A percentile compares a stretch with the other conserved stretches of the same genome.
Conservation (phyloP, 2,329 filamentous ascomycete genomes). For the Phialocephala subalpina region DNA sequence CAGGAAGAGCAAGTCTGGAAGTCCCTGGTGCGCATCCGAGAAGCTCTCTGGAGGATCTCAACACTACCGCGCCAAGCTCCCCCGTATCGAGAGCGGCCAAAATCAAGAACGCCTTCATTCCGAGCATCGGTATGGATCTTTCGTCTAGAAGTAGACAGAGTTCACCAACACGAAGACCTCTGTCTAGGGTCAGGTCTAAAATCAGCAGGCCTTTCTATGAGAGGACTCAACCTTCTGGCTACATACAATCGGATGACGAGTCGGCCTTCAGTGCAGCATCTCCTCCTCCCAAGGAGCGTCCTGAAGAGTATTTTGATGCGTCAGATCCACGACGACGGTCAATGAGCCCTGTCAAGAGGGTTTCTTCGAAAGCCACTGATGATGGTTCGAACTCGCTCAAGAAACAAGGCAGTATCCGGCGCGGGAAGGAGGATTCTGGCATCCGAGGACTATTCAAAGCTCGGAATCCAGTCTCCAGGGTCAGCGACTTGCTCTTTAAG, state of each 20-base stretch:
- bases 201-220: constrained; percentile 46
- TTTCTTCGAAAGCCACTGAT: constrained; percentile 48
- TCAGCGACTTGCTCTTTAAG: constrained; percentile 67
- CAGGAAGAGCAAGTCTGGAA: constrained; percentile 54
- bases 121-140: constrained; percentile 67
- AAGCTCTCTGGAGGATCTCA: constrained; percentile 52
- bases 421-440: constrained; percentile 59
- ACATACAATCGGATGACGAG: constrained; percentile 48
- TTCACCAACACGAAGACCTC: constrained; percentile 70
- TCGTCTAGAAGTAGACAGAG: constrained; percentile 70
- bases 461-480: constrained; percentile 68
- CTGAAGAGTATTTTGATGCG: constrained; percentile 35
- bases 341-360: constrained; percentile 50
- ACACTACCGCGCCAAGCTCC: constrained; percentile 50
- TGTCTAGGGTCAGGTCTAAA: constrained; percentile 50
- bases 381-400: constrained; percentile 58
- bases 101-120: constrained; percentile 53
- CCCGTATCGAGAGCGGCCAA: constrained; percentile 37
- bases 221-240: constrained; percentile 56
- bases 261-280: constrained; percentile 36
- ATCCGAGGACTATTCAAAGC: constrained; percentile 81
- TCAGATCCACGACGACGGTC: constrained; percentile 35
- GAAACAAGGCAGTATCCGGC: constrained; percentile 57
- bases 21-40: constrained; percentile 49
- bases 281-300: constrained; percentile 34